These are phyloP conservation scores for Piper betle DNA, from an alignment of 164 flowering plant species.

Conservation along the genomic window DNA sequence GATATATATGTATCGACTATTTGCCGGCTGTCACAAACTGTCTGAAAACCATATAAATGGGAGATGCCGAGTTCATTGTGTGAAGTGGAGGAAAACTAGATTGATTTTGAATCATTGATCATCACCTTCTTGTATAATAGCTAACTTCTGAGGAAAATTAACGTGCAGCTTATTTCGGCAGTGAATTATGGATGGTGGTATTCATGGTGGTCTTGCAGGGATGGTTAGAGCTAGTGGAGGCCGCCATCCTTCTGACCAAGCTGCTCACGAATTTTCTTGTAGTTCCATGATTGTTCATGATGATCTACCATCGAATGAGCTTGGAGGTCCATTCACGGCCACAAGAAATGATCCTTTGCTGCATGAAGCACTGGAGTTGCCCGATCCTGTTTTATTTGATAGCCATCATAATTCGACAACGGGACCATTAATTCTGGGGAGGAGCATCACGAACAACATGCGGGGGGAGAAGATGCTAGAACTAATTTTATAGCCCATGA, in stretches of 20 bases:
- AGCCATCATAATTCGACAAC: constrained; percentile 5
- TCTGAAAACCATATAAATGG: too few species aligned
- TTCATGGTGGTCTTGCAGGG: too few species aligned
- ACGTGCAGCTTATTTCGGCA: too few species aligned
- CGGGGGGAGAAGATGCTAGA: neutral
- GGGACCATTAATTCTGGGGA: neutral
- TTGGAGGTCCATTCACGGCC: constrained; percentile 44
- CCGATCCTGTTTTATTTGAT: constrained; percentile 17
- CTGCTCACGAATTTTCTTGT: constrained; percentile 7
- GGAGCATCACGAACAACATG: constrained; percentile 5
- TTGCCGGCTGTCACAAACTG: too few species aligned
- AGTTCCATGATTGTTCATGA: neutral
- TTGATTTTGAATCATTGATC: too few species aligned
- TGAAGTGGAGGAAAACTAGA: too few species aligned
- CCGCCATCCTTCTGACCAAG: neutral
- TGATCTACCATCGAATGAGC: constrained; percentile 17
- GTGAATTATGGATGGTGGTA: too few species aligned
- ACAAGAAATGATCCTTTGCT: constrained; percentile 40
- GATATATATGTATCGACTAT: too few species aligned
- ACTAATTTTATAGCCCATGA: neutral
- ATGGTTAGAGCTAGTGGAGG: constrained; percentile 35
- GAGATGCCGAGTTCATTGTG: too few species aligned
- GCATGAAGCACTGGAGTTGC: constrained; percentile 19
- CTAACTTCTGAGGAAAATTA: too few species aligned
- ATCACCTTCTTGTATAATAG: too few species aligned